These are phyloP conservation scores for Nakaseomyces bracarensis DNA, from an alignment of 1,139 yeast species.

Conservation along the genomic window DNA sequence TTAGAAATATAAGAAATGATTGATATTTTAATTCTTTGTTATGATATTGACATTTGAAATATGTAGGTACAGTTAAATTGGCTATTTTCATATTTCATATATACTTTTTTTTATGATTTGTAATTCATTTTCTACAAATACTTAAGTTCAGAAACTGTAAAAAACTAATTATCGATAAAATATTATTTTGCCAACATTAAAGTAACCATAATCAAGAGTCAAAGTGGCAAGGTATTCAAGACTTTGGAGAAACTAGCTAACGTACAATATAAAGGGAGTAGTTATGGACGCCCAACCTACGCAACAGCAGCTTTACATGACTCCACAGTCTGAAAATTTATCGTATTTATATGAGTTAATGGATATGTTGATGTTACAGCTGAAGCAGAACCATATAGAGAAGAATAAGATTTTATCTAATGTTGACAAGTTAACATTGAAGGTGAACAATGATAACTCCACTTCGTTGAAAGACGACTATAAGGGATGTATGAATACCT, in stretches of 20 bases:
- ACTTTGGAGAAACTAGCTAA: no score
- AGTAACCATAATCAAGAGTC: no score
- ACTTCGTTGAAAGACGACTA: not conserved
- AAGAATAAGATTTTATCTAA: constrained; percentile 18
- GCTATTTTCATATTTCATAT: no score
- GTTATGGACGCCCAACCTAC: not conserved
- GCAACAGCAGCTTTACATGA: constrained; percentile 22
- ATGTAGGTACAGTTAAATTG: no score
- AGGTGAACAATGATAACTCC: constrained; percentile 9
- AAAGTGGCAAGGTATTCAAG: not conserved
- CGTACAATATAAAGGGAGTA: no score
- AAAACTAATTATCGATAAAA: no score
- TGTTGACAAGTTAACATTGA: constrained; percentile 18
- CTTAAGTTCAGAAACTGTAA: no score
- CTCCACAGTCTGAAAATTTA: constrained; percentile 27
- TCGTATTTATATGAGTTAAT: constrained; percentile 22
- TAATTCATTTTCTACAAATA: no score
- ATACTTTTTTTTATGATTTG: not conserved
- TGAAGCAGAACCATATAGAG: constrained; percentile 18
- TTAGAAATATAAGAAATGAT: constrained; percentile 31
- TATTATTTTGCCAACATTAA: no score
- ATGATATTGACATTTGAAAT: no score
- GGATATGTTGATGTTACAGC: constrained; percentile 16
- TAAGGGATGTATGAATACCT: not conserved
- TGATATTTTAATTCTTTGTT: no score